Conservation (phyloP, 2,329 filamentous ascomycete genomes). For the Ophiostoma angusticollis region DNA sequence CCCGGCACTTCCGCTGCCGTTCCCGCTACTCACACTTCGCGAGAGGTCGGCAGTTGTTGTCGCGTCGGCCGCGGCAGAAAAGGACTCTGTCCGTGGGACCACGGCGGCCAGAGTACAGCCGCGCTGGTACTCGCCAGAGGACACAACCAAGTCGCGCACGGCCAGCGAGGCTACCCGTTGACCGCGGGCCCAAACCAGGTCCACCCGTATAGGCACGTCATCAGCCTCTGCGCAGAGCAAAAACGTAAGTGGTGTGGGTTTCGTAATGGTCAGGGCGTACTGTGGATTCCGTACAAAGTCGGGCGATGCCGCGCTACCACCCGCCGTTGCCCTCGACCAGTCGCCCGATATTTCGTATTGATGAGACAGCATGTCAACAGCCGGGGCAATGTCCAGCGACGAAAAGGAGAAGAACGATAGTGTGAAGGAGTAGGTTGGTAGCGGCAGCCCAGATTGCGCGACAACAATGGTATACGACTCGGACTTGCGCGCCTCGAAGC, state of each 20-base stretch:
- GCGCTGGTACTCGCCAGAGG: slow-evolving; percentile 79
- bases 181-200: slow-evolving; percentile 59
- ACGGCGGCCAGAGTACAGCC: slow-evolving; percentile 59
- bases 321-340: slow-evolving; percentile 72
- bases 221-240: slow-evolving; percentile 55
- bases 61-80: slow-evolving; percentile 2
- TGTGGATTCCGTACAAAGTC: slow-evolving; percentile 81
- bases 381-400: slow-evolving; percentile 47
- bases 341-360: slow-evolving; percentile 45
- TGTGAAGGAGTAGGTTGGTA: slow-evolving; percentile 69
- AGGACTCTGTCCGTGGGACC: slow-evolving; percentile 18
- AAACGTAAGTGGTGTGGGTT: slow-evolving; percentile 52
- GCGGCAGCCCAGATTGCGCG: slow-evolving; percentile 59
- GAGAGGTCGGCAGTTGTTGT: slow-evolving; percentile 15
- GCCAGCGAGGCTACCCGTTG: slow-evolving; percentile 57
- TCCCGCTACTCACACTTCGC: slow-evolving; percentile 4
- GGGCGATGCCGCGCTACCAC: slow-evolving; percentile 66
- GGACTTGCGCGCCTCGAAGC: slow-evolving; percentile 43
- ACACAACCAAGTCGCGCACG: slow-evolving; percentile 63
- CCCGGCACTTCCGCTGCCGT: slow-evolving; percentile 8
- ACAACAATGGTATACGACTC: slow-evolving; percentile 42
- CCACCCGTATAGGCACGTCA: slow-evolving; percentile 69
- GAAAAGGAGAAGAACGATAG: slow-evolving; percentile 64
- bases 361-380: slow-evolving; percentile 45
- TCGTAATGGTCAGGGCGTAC: slow-evolving; percentile 52